These are phyloP conservation scores for Sporisorium graminicola DNA, from an alignment of 1,284 basidiomycete species.

Conservation along the genomic window DNA sequence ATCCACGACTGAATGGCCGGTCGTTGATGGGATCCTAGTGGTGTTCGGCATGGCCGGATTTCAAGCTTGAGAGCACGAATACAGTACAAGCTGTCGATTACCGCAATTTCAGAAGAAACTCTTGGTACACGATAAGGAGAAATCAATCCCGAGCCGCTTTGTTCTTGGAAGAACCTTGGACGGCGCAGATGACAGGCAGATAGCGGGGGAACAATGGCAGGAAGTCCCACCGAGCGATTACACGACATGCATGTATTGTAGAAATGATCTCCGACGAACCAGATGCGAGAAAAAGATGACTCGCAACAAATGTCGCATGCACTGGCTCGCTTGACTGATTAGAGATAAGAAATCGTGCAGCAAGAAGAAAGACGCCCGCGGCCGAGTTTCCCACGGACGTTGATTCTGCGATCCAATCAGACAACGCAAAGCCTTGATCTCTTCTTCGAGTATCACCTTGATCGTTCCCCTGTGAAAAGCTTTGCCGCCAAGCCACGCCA, in stretches of 20 bases:
- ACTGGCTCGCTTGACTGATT: constrained; percentile 6
- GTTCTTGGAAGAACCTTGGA: no score
- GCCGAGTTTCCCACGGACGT: background rate
- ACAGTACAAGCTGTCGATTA: background rate
- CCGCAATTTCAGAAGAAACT: background rate
- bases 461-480: background rate
- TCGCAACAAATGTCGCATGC: constrained; percentile 3
- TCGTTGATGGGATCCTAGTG: no score
- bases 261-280: constrained; percentile 2
- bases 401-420: background rate
- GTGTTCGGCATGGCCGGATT: background rate
- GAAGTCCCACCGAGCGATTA: background rate
- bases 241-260: background rate
- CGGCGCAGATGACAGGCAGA: background rate
- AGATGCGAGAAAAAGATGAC: background rate
- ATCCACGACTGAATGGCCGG: background rate
- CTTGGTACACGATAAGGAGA: no score
- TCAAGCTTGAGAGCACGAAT: background rate
- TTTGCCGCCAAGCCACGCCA: background rate
- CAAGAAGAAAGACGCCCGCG: background rate
- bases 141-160: no score
- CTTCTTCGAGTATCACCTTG: background rate
- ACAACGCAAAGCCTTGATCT: background rate
- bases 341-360: background rate
- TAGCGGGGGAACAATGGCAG: background rate